phyloP scores from a whole-genome alignment of 2,329 filamentous ascomycete species.

The Byssothecium circinans region DNA sequence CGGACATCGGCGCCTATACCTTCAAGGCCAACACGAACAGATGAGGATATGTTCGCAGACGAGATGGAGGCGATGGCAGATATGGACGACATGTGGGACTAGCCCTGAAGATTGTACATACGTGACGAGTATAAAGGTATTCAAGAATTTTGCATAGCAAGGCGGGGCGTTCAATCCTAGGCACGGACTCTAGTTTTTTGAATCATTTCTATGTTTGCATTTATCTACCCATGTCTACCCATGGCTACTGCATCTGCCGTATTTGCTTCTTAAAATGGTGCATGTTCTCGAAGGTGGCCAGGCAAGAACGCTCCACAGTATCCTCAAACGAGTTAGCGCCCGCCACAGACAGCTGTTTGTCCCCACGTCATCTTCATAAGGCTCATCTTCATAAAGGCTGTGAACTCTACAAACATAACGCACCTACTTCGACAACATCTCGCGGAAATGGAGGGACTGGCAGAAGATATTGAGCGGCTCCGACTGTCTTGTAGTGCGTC shows the following conservation, averaged over 20 bases:
- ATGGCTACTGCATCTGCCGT: not conserved
- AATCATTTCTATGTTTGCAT: too few species aligned
- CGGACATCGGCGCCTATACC: constrained; percentile 12
- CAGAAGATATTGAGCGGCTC: constrained; percentile 56
- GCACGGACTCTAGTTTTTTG: too few species aligned
- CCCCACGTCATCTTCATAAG: constrained; percentile 7
- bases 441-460: constrained; percentile 44
- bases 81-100: constrained; percentile 37
- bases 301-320: not conserved
- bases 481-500: constrained; percentile 44
- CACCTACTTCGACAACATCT: constrained; percentile 8
- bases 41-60: constrained; percentile 42
- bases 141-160: constrained; percentile 2
- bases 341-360: constrained; percentile 6
- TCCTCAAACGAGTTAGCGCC: not conserved
- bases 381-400: too few species aligned
- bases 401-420: constrained; percentile 2
- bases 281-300: not conserved
- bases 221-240: too few species aligned
- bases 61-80: constrained; percentile 46
- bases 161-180: too few species aligned
- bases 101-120: not conserved
- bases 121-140: not conserved
- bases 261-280: not conserved
- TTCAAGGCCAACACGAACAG: constrained; percentile 7